Evolutionary conservation across 176 grass and related monocot genomes (phyloP), one percentile per base, ranked within the genome.

Genomic region (Phoenix roebelenii): DNA sequence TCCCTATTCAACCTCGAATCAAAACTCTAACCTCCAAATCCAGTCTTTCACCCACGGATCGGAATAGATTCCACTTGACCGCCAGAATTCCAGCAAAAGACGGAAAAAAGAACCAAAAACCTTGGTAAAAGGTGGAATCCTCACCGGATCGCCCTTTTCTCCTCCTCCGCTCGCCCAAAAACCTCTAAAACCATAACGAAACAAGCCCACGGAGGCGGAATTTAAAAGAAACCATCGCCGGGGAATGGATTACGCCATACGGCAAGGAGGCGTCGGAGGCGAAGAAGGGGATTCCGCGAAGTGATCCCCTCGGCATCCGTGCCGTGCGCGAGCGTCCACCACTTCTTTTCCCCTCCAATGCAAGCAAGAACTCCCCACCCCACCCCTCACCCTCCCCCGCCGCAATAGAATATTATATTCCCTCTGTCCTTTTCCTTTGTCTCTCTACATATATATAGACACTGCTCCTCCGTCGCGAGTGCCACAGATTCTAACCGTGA

Each of bases 141-240:
- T 79, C 67, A 72, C 82, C 82, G 63, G 76, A 80, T 80, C 82
- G 62, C 63, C 57, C 56, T 24, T n/a, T 39, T 48, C 67, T 51
- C 63, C 52, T 67, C 57, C 32, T 67, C 66, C 55, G 66, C 76
- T 70, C 57, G 66, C 52, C 23, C n/a, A 23, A 16, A 50, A 44
- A 44, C 9, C 16, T 16, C 53, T 23, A 18, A 3, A 77, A 69
- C 75, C 77, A 5, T 9, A 35, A 44, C 60, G 55, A 59, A 16
- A 62, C 17, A 54, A 54, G 53, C 16, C 19, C 23, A 59, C 9
- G 17, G 22, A 2, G 32, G 67, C 68, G 57, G 51, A 62, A 53
- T 64, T 60, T 75, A 74, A 80, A 74, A 29, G 69, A 58, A 66
- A 35, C 66, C 16, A 54, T 15, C 55, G 56, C 66, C 18, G 54